Evolutionary conservation across 108 stramenopile genomes (phyloP), one percentile per base, ranked within the genome.

Genomic region (Chaetoceros muelleri): DNA sequence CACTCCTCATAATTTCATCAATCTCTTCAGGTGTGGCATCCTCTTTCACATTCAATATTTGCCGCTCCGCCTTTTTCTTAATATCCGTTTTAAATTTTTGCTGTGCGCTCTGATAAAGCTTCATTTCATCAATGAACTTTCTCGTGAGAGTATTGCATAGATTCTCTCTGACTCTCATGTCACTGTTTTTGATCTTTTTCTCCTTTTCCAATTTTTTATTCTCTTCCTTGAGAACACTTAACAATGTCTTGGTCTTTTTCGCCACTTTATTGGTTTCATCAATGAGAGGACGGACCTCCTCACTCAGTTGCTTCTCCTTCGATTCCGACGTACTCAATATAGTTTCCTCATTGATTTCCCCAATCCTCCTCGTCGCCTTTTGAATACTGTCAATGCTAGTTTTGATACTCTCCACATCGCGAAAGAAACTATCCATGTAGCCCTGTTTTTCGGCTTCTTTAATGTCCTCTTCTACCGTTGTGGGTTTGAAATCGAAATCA

Each of bases 51-150:
- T 93, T 93, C 64, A 89, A 77, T 18, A 99, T 88, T 57, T 96
- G 96, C 18, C 98, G 80, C 46, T 80, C 83, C 3, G 95, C 92
- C 72, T 98, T 99, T 22, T 84, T 82, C 59, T 96, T 92, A 26
- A 99, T 87, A 55, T 92, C 90, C 7, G 85, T 87, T 67, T 99
- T 99, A 68, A 96, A 99, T 61, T 93, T 78, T 77, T 93, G 92
- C 69, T 99, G 97, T 1, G 93, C 76, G 45, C 71, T 72, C 67
- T 98, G 97, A 71, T 98, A 99, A 28, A 74, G 61, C 72, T 98
- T 96, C 84, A 96, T 95, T 58, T 96, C 96, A 67, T 97, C 95
- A 49, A 98, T 90, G 62, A 99, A 99, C 57, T 98, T 98, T 18
- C 93, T 78, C 13, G 95, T 94, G 46, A 96, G 67, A 1, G 98